Base-by-base conservation (phyloP, 371 early-diverging fungal genomes). In the Caulochytrium protostelioides region DNA sequence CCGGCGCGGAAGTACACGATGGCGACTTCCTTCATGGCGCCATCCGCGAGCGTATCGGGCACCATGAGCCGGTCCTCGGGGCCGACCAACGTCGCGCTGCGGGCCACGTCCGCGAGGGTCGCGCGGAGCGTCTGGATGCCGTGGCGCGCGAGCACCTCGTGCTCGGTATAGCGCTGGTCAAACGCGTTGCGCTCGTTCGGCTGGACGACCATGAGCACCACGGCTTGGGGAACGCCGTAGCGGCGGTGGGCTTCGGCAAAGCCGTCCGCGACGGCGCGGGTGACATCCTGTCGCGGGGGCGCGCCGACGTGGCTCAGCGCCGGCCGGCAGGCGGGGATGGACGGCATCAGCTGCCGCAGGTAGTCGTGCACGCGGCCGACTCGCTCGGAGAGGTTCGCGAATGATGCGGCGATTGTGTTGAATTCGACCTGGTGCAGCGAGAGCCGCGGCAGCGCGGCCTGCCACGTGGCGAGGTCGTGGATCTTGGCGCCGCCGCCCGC, bases 81-180 rank as follows among this genome's bases (percentile, higher is more conserved):
- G 6, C 68, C 63, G 31, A 60, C 54, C 12, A 83, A 41, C 4
- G 32, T 53, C 1, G 62, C 82, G 12, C 64, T 54, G 12, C 60
- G 51, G 1, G 44, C 44, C 22, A 83, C 46, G 34, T 85, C 78
- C 7, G 59, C 56, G 16, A 83, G 49, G 0, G 80, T 65, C 24
- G 59, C 64, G 29, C 83, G 65, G 5, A 78, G 46, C 15, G 78
- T 30, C 16, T 54, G 59, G 14, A 80, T 49, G 15, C 20, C 47
- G 32, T 69, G 79, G 78, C 54, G 60, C 29, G 78, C 63, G 37
- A 76, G 63, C n/a, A 95, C 59, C 13, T 49, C 46, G 40, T 76
- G 75, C 42, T 90, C 91, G 33, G 91, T 74, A 69, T 71, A 76
- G 24, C 87, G 74, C 50, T 95, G 97, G 51, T 95, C 97, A 52